Conservation (phyloP, 2,329 filamentous ascomycete species). For the Trichoderma sp. region DNA sequence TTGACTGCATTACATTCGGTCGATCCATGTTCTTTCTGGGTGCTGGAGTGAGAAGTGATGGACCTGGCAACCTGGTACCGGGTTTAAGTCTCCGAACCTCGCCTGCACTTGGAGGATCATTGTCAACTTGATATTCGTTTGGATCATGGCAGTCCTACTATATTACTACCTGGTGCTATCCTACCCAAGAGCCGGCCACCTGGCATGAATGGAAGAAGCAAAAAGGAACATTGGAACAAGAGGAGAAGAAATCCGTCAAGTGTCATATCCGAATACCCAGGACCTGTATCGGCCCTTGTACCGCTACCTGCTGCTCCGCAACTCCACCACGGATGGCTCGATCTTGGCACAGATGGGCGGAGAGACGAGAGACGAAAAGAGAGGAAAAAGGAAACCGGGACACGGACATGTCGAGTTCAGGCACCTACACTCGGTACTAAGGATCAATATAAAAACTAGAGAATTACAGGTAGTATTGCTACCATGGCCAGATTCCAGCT, state of each 20-base stretch:
- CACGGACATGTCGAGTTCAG: not conserved
- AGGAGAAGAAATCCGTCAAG: not conserved
- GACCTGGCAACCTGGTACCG: no score
- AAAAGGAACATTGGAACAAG: not conserved
- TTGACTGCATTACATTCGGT: not conserved
- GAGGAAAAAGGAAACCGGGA: not conserved
- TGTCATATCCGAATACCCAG: not conserved
- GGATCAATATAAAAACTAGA: no score
- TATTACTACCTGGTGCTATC: no score
- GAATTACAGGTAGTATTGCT: no score
- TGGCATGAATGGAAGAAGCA: not conserved
- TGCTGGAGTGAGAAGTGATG: not conserved
- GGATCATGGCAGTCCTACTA: no score
- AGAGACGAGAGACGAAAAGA: not conserved
- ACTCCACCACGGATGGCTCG: constrained; percentile 9
- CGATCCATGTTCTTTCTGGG: not conserved
- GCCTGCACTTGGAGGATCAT: no score
- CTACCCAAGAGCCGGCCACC: no score
- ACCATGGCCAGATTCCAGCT: not conserved
- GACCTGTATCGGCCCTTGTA: not conserved
- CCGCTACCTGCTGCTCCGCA: constrained; percentile 6
- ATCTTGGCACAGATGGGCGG: not conserved
- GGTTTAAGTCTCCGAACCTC: not conserved
- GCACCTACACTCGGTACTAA: not conserved
- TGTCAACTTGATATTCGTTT: no score